Percentiles rank a stretch among this genome's conserved stretches.
Conservation (phyloP, 2,329 filamentous ascomycete genomes). For the Aspergillus sp. region DNA sequence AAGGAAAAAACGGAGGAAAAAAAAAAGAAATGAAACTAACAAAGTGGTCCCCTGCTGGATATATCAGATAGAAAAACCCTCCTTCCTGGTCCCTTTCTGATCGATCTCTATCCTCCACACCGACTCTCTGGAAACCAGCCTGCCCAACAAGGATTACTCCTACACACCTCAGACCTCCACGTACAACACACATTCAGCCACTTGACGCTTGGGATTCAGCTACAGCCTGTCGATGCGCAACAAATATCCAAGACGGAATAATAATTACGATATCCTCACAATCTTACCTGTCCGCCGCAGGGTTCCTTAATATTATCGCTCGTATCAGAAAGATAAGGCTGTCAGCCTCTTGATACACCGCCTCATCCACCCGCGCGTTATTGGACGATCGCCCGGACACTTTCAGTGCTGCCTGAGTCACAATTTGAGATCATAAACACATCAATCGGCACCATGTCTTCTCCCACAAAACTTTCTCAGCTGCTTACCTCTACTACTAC, state of each 20-base stretch:
- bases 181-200: constrained; percentile 10
- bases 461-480: constrained; percentile 4
- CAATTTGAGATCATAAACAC: constrained; percentile 33
- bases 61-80: constrained; percentile 27
- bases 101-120: constrained; percentile 12
- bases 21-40: constrained; percentile 9
- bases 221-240: background rate
- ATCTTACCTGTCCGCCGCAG: background rate
- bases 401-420: constrained; percentile 34
- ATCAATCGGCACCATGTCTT: constrained; percentile 33
- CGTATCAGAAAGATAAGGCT: constrained; percentile 21
- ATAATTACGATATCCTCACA: background rate
- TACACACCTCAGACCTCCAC: constrained; percentile 8
- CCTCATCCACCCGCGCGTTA: constrained; percentile 28
- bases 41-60: constrained; percentile 22
- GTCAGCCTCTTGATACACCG: constrained; percentile 32
- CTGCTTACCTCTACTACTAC: background rate
- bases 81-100: constrained; percentile 12
- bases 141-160: constrained; percentile 12
- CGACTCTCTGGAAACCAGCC: constrained; percentile 4
- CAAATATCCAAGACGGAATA: background rate
- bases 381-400: constrained; percentile 31
- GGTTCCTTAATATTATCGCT: background rate
- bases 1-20: constrained; percentile 14
- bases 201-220: background rate